Evolutionary conservation across 164 flowering plant species (phyloP), one percentile per base, ranked within the genome.

Genomic region (Magnolia kwangsiensis): DNA sequence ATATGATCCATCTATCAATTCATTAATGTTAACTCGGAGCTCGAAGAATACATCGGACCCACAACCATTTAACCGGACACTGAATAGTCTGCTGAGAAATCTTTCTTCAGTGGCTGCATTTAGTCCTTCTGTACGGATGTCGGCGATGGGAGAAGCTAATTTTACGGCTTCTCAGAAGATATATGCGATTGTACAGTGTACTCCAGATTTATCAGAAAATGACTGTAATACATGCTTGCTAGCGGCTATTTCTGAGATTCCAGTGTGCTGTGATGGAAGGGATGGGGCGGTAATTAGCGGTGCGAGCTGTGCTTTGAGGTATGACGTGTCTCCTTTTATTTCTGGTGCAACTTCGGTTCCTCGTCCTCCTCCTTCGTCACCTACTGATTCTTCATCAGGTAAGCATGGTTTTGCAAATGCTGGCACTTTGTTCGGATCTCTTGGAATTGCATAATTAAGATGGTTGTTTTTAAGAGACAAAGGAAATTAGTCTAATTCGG

Each of bases 171-270:
- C n/a, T 29, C 7, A 29, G 16, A 68, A 29, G n/a, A 29, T 68
- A 4, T 68, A 68, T 68, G 71, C 49, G 45, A 19, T 68, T 13
- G 50, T 29, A 8, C 71, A 68, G 45, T 68, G 71, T n/a, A 68
- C 45, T 1, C 49, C n/a, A 14, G 51, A 27, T 37, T 16, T 68
- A 11, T 68, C 71, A 27, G 49, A 8, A 16, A 29, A 14, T 29
- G 71, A 27, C 31, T 68, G 71, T 50, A 14, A 37, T 1, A 29
- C 16, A 19, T 68, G 71, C n/a, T 16, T 37, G n/a, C 19, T 11
- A 11, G 71, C 14, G 4, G 50, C 50, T 29, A 68, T 68, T 4
- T 11, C 4, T 3, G 11, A 31, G 20, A 13, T 68, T 68, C 50
- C 18, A 8, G n/a, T 11, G 31, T 68, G 8, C 20, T 29, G 49